Base-by-base conservation (phyloP, 768 basidiomycete genomes). In the Aureoboletus auriporus region DNA sequence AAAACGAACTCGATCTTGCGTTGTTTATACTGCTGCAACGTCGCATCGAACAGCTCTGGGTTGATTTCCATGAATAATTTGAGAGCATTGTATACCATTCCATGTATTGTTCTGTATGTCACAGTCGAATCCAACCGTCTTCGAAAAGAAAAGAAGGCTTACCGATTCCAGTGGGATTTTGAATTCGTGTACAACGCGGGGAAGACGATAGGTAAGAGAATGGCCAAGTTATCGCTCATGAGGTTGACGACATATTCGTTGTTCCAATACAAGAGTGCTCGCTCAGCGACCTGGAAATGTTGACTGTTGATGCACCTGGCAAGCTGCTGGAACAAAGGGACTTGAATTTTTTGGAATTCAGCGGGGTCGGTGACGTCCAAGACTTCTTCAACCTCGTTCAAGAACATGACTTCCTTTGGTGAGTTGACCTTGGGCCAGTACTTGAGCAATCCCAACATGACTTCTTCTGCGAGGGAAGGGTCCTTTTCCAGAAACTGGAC, bases 391-490 rank as follows among this genome's bases (percentile, higher is more conserved):
- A 99, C 92, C 73, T 99, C 96, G 69, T 97, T 97, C 50, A 99
- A 75, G 73, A 90, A 99, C 96, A 99, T 99, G 69, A 98, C 96
- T 64, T 99, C 96, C 74, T 99, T 99, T 13, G 94, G 94, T 30
- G 90, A 93, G 69, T 99, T 98, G 59, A 99, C 96, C 69, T 98
- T 98, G 29, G 96, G 96, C 96, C 96, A 99, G 69, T 79, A 99
- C 68, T 88, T 87, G 65, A 99, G 79, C n/a, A 99, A 75, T 16
- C 96, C 96, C 57, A 93, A 73, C 73, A 98, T 88, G 27, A 99
- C 96, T 34, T 98, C 94, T 71, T 98, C 90, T 17, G 93, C 94
- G 39, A 98, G 75, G 6, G 80, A 68, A 3, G 92, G 78, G 54
- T 98, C 96, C 73, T 99, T 99, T 68, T 99, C 96, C 54, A 98